phyloP scores from a whole-genome alignment of 2,329 filamentous ascomycete species.

The Aspergillus sp. region DNA sequence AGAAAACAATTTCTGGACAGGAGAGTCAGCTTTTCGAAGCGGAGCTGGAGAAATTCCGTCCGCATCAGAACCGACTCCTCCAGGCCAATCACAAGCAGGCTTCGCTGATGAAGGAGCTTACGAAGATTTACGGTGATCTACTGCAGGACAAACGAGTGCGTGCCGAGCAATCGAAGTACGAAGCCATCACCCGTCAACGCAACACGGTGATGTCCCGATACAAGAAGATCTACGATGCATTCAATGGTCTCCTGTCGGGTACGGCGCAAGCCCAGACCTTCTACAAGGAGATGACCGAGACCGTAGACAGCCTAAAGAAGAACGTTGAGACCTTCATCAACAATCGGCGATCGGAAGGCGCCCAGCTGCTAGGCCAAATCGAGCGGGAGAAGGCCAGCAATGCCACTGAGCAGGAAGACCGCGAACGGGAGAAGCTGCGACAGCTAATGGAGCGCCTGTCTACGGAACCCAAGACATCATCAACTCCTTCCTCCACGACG shows the following conservation, averaged over 20 bases:
- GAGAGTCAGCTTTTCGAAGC: conserved; percentile 91
- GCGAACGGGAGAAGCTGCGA: conserved; percentile 81
- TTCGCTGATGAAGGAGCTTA: conserved; percentile 91
- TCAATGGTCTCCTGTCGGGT: conserved; percentile 83
- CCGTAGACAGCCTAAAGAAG: conserved; percentile 85
- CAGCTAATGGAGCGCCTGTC: conserved; percentile 96
- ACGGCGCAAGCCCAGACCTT: conserved; percentile 86
- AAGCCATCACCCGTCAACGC: conserved; percentile 79
- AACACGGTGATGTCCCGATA: conserved; percentile 82
- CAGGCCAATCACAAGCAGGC: conserved; percentile 96
- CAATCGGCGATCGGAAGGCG: conserved; percentile 87
- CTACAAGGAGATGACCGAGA: conserved; percentile 95
- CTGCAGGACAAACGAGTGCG: conserved; percentile 92
- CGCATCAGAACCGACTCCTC: conserved; percentile 85
- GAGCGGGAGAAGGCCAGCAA: conserved; percentile 72
- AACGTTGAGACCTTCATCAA: conserved; percentile 97
- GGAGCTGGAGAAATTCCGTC: conserved; percentile 95
- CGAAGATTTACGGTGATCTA: conserved; percentile 79
- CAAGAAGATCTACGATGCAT: conserved; percentile 88
- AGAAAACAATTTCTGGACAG: conserved; percentile 90
- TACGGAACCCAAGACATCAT: conserved; percentile 60
- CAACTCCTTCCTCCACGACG: conserved; percentile 33
- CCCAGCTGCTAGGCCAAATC: conserved; percentile 84
- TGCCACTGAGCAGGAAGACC: conserved; percentile 65
- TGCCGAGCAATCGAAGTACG: conserved; percentile 93